Base-by-base conservation (phyloP, 345 rosid genomes). In the Salix dunnii region DNA sequence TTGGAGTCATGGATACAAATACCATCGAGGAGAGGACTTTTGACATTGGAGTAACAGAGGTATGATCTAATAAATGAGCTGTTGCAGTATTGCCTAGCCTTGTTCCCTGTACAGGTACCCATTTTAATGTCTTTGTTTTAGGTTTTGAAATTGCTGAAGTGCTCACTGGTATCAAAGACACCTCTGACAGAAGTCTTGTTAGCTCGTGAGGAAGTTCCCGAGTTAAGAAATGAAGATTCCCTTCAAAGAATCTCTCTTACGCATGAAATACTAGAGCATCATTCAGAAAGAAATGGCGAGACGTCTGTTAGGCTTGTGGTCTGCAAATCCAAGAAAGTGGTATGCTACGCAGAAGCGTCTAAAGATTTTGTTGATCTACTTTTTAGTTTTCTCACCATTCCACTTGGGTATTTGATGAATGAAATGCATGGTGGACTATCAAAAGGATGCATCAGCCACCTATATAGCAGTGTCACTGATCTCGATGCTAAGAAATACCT, bases 301-400 rank as follows among this genome's bases (percentile, higher is more conserved):
- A 73, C 77, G 30, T 4, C 20, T 23, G 74, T 76, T 25, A 81
- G 38, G 61, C 78, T 81, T 38, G 6, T 49, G 6, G 10, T 75
- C 1, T 80, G 82, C 72, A 85, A 82, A 80, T 77, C 84, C 14
- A 72, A 31, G 66, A 75, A 78, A 10, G 65, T 12, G 31, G 77
- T 73, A n/a, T 78, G 78, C 21, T 72, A 43, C 62, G 82, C 74
- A 27, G 85, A 85, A 60, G 84, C 61, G 3, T 68, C 67, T 9
- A 72, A 80, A 23, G 81, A 77, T 58, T 80, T 75, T 61, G 80
- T 78, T 69, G 72, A 82, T 73, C 70, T 85, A 23, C 68, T 85
- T n/a, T 75, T 78, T 62, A 77, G 82, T 36, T 85, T 82, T 80
- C 84, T 85, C 13, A 72, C 77, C 23, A 12, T 80, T 60, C 87